phyloP scores from a whole-genome alignment of 331 rosid genomes.

The Acacia pycnantha region DNA sequence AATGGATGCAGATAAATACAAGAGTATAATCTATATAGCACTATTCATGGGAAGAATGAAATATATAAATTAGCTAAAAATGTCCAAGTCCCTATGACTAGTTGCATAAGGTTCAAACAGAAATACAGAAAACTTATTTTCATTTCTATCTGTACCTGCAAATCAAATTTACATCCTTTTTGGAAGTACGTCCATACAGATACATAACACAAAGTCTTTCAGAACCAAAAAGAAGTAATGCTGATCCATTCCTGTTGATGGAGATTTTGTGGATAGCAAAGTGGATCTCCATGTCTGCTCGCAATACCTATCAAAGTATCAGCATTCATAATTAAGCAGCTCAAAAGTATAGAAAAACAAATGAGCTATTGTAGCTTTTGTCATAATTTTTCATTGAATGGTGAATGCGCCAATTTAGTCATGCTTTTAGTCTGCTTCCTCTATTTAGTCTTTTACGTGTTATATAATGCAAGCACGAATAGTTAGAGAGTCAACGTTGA shows the following conservation, averaged over 20 bases:
- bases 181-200: conserved; percentile 69
- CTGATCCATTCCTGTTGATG: conserved; percentile 74
- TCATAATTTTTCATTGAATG: neutral
- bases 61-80: too few relatives aligned
- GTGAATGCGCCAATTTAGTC: neutral
- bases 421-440: neutral
- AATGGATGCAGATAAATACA: too few relatives aligned
- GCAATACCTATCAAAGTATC: conserved; percentile 63
- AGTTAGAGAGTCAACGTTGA: too few relatives aligned
- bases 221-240: conserved; percentile 64
- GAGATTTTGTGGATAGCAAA: conserved; percentile 64
- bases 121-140: neutral
- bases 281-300: conserved; percentile 50
- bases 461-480: too few relatives aligned
- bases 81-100: conserved; percentile 4
- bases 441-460: too few relatives aligned
- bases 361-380: neutral
- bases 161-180: conserved; percentile 49
- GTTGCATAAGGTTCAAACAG: neutral
- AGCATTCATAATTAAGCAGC: conserved; percentile 5
- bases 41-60: too few relatives aligned
- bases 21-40: too few relatives aligned
- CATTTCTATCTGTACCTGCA: conserved; percentile 61
- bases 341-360: neutral
- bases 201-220: conserved; percentile 67